A percentile compares a stretch with the other conserved stretches of the same genome.
phyloP scores from a whole-genome alignment of 768 basidiomycete genomes.

The Sporobolomyces phaffii region DNA sequence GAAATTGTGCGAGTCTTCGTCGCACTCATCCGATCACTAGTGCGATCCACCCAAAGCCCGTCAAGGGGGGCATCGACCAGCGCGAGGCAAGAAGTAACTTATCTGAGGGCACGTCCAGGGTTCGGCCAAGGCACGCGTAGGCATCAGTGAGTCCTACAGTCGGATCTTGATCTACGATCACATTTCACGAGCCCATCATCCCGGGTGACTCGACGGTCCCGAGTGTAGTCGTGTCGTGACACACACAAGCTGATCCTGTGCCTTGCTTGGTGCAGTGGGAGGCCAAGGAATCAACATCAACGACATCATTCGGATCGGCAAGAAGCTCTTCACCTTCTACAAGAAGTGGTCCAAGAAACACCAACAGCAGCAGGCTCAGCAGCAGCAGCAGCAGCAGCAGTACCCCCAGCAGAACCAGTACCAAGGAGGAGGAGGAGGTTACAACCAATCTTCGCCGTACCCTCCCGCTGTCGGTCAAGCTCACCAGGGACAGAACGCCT shows the following conservation, averaged over 20 bases:
- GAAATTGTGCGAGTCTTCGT: too few relatives aligned
- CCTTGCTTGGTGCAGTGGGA: not conserved
- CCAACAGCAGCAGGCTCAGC: constrained; percentile 4
- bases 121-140: too few relatives aligned
- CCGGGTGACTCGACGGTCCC: too few relatives aligned
- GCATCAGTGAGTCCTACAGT: too few relatives aligned
- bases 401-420: constrained; percentile 5
- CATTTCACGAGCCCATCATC: too few relatives aligned
- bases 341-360: constrained; percentile 7
- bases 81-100: too few relatives aligned
- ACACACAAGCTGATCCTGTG: not conserved
- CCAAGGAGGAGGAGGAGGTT: not conserved
- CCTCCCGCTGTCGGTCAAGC: not conserved
- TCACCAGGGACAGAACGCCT: not conserved
- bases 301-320: constrained; percentile 16
- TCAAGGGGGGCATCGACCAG: too few relatives aligned
- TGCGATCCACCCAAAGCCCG: too few relatives aligned
- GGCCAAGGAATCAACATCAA: constrained; percentile 8
- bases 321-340: constrained; percentile 27
- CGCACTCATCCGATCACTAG: too few relatives aligned
- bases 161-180: too few relatives aligned
- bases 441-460: constrained; percentile 5
- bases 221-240: too few relatives aligned
- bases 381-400: constrained; percentile 7
- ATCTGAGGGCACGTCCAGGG: too few relatives aligned